phyloP scores from a whole-genome alignment of 208 protist genomes.

The Trichomonas gallinae region DNA sequence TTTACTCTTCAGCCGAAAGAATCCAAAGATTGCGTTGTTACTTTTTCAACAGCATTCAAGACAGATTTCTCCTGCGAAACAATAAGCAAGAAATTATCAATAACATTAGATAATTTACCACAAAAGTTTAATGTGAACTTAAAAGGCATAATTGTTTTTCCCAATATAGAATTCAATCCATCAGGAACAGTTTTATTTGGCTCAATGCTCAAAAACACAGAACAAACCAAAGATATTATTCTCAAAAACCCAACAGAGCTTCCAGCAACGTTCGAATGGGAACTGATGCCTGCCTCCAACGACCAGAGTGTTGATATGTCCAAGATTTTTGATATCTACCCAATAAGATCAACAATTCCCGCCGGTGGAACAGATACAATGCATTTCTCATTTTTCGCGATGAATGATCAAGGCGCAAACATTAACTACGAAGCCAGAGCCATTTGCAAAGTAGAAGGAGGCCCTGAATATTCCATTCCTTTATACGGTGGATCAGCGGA shows the following conservation, averaged over 20 bases:
- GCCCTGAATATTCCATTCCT: neutral
- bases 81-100: neutral
- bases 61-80: neutral
- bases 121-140: neutral
- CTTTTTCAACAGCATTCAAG: neutral
- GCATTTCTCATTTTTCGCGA: neutral
- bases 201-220: neutral
- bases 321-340: conserved; percentile 7
- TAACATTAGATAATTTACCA: neutral
- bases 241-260: neutral
- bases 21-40: neutral
- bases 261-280: neutral
- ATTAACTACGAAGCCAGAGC: neutral
- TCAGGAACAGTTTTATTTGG: neutral
- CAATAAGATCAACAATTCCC: neutral
- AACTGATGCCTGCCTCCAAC: neutral
- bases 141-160: neutral
- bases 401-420: neutral
- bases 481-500: neutral
- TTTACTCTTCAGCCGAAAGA: neutral
- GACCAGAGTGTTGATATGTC: neutral
- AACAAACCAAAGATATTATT: neutral
- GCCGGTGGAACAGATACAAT: neutral
- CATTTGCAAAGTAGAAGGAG: neutral
- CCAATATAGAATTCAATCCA: neutral